A percentile compares a stretch with the other conserved stretches of the same genome.
Evolutionary conservation across 2,329 filamentous ascomycete species (phyloP).

Genomic region (Sporothrix inflata): DNA sequence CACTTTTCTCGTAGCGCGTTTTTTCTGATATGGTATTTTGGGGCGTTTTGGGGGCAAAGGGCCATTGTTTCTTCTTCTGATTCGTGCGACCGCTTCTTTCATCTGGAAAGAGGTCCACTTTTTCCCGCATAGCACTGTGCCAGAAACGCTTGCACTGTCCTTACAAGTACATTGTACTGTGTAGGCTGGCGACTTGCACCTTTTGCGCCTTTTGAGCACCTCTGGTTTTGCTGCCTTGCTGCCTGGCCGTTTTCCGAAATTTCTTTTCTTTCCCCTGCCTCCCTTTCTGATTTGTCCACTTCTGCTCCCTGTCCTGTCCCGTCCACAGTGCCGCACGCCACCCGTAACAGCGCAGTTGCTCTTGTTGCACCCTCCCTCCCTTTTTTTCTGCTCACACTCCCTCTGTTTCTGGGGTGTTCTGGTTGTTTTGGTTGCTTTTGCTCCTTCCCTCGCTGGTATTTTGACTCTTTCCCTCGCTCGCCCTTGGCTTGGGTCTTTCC

Average conservation of each 20-base stretch:
- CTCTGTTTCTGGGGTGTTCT: not conserved
- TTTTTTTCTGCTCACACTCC: slow-evolving; percentile 17
- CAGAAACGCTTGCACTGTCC: not conserved
- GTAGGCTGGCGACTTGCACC: not conserved
- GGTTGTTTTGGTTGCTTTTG: not conserved
- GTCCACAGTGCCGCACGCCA: slow-evolving; percentile 18
- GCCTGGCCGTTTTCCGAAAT: slow-evolving; percentile 1
- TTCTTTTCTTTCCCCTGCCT: not conserved
- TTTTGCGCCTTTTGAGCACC: not conserved
- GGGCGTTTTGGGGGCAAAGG: not conserved
- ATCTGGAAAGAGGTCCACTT: not conserved
- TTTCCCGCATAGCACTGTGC: not conserved
- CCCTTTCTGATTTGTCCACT: not conserved
- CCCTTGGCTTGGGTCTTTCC: slow-evolving; percentile 1
- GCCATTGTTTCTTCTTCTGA: not conserved
- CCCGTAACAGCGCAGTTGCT: not conserved
- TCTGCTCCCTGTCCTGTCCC: not conserved
- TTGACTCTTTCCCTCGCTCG: not conserved
- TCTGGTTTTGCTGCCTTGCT: slow-evolving; percentile 1
- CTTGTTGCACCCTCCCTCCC: not conserved
- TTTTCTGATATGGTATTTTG: slow-evolving; percentile 11
- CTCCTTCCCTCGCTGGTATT: not conserved
- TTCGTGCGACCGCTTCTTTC: not conserved
- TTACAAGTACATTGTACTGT: too few relatives aligned
- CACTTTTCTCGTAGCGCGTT: slow-evolving; percentile 16